Base-by-base conservation (phyloP, 2,329 filamentous ascomycete species). In the Ophiostoma populinum region DNA sequence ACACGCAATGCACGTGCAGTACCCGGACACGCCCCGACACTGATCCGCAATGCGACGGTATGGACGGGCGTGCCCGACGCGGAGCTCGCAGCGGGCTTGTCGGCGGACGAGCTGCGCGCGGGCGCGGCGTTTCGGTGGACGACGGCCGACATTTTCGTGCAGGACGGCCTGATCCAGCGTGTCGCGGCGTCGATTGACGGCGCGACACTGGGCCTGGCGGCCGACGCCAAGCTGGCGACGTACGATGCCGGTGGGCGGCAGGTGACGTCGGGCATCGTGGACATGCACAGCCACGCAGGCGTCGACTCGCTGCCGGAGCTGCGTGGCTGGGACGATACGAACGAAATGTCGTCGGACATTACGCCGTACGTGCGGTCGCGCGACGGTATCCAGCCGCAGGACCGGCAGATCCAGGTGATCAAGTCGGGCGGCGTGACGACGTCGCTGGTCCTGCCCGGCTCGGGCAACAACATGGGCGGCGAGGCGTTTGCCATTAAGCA, bases 381-480 rank as follows among this genome's bases (percentile, higher is more conserved):
- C 28, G 76, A 80, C 46, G 69, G 63, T 3, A 54, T 81, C 24
- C 63, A 75, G 45, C 68, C 73, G 0, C 56, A 69, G 10, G 75
- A 80, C 46, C 65, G 62, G 11, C 74, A 78, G 45, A 65, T 79
- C 9, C 63, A 74, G 42, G 67, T 74, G 42, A 80, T 80, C 57
- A 79, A 78, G 46, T 77, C 72, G 1, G 75, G 75, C 7, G 75
- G 75, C n/a, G 74, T 80, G 0, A 80, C 75, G 0, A 77, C 74
- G 0, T 74, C 67, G 17, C 57, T 80, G 2, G 56, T 80, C 4
- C 58, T 80, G 1, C 75, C 76, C 1, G 75, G 76, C 2, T 75
- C 70, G 1, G 72, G 65, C n/a, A 81, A 78, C 51, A 80, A 79
- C 48, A 79, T 81, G 26, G 76, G 72, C 17, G 76, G 76, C 41